Percentiles rank a stretch among this genome's conserved stretches.
Evolutionary conservation across 208 protist genomes (phyloP).

Genomic region (Leptomonas pyrrhocoris): DNA sequence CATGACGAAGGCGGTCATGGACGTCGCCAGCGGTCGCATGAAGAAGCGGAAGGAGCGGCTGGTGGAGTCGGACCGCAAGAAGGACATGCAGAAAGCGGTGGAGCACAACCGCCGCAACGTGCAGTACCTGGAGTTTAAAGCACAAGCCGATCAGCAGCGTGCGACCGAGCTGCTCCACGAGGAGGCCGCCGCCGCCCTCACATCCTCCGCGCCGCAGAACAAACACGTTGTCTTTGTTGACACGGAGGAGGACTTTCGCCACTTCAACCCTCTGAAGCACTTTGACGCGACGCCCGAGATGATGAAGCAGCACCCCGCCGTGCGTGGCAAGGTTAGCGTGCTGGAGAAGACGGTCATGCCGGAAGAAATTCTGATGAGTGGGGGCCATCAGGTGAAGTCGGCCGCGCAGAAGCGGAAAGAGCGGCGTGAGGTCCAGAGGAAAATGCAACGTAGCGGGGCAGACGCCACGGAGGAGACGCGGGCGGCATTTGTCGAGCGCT

Average conservation of each 20-base stretch:
- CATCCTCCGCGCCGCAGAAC: conserved; percentile 65
- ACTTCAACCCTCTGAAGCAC: conserved; percentile 75
- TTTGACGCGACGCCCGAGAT: conserved; percentile 88
- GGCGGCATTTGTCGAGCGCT: conserved; percentile 40
- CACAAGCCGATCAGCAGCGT: conserved; percentile 59
- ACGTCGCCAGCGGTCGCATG: conserved; percentile 84
- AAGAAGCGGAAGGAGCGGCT: conserved; percentile 47
- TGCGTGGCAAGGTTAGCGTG: conserved; percentile 71
- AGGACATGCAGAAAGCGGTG: conserved; percentile 67
- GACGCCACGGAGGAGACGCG: conserved; percentile 38
- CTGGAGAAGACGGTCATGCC: conserved; percentile 84
- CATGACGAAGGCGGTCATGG: conserved; percentile 92
- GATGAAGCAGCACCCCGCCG: conserved; percentile 82
- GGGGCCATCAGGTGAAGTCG: conserved; percentile 67
- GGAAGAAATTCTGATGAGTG: conserved; percentile 78
- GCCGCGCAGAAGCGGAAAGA: conserved; percentile 70
- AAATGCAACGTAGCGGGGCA: conserved; percentile 45
- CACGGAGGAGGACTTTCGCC: conserved; percentile 73
- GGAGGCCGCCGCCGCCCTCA: conserved; percentile 69
- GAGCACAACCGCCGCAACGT: conserved; percentile 76
- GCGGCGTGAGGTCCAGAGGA: conserved; percentile 71
- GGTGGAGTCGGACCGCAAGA: conserved; percentile 45
- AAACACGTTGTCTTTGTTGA: conserved; percentile 89
- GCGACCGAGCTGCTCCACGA: conserved; percentile 82
- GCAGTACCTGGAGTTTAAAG: conserved; percentile 88